Percentiles rank a stretch among this genome's conserved stretches.
Conservation (phyloP, 1,284 basidiomycete species). For the Cyathus pygmaeus region DNA sequence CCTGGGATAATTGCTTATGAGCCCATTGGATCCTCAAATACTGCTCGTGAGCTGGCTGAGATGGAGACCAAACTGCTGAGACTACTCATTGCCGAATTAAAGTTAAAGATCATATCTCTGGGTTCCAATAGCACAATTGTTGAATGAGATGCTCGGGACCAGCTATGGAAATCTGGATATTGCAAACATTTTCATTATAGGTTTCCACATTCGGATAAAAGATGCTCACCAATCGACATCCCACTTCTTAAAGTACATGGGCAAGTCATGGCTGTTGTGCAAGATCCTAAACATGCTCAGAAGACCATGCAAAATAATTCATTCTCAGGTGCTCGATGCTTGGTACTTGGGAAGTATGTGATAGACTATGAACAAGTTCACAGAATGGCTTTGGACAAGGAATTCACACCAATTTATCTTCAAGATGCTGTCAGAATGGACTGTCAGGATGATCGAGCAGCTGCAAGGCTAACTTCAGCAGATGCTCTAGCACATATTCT, state of each 20-base stretch:
- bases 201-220: neutral
- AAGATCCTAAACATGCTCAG: constrained; percentile 45
- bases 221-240: neutral
- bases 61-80: neutral
- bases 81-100: neutral
- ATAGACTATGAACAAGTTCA: constrained; percentile 27
- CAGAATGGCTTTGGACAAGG: constrained; percentile 13
- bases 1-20: neutral
- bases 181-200: neutral
- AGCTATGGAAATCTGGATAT: neutral
- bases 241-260: constrained; percentile 11
- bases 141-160: neutral
- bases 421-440: constrained; percentile 50
- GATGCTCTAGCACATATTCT: constrained; percentile 19
- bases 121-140: neutral
- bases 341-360: constrained; percentile 32
- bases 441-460: constrained; percentile 54
- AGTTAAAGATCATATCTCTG: neutral
- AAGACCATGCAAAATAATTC: constrained; percentile 46
- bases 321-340: constrained; percentile 35
- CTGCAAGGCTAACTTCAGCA: constrained; percentile 39
- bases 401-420: constrained; percentile 32
- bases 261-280: constrained; percentile 26
- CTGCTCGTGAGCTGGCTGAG: neutral
- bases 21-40: neutral